phyloP scores from a whole-genome alignment of 257 asterid genomes.

The Capsicum pubescens region DNA sequence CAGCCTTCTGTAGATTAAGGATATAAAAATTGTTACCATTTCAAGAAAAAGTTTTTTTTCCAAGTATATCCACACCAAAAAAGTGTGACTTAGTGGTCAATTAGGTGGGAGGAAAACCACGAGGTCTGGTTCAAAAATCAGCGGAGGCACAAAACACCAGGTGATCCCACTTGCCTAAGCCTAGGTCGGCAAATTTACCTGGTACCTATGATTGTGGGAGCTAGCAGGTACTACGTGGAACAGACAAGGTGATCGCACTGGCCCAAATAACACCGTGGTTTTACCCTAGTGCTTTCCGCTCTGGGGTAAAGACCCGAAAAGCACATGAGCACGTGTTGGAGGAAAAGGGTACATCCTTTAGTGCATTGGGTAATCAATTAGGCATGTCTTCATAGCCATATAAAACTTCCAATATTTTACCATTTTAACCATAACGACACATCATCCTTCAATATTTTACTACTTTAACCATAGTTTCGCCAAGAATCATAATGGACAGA shows the following conservation, averaged over 20 bases:
- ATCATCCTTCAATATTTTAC: slow-evolving; percentile 15
- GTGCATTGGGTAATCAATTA: background rate
- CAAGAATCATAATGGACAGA: background rate
- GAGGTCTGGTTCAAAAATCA: background rate
- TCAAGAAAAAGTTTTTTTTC: background rate
- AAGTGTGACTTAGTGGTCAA: background rate
- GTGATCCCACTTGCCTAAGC: background rate
- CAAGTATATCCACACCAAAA: background rate
- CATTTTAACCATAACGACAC: background rate
- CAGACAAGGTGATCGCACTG: background rate
- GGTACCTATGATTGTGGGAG: background rate
- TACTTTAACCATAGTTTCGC: background rate
- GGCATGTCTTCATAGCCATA: background rate
- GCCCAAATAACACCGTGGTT: background rate
- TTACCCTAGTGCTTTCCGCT: background rate
- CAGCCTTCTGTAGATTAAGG: background rate
- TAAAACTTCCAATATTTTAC: background rate
- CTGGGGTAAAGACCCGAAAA: background rate
- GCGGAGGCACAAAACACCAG: background rate
- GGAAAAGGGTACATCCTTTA: background rate
- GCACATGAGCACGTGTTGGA: background rate
- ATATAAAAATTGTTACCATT: background rate
- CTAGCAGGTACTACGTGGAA: background rate
- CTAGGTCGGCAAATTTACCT: background rate
- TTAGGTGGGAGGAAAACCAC: background rate